Conservation (phyloP, 73 alveolate species). For the Paramecium biaurelia region DNA sequence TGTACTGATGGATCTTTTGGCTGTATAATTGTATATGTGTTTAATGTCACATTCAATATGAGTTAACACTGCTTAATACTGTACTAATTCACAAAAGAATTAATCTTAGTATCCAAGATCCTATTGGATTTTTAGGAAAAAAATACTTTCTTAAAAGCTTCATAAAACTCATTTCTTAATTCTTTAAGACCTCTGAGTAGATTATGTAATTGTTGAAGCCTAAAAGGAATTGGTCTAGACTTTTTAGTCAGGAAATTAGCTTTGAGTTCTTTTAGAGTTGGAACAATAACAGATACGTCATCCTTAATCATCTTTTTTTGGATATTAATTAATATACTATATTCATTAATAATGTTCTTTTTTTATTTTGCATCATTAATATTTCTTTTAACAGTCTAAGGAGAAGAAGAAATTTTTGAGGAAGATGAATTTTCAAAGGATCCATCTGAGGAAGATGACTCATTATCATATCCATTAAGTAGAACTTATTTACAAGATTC, state of each 20-base stretch:
- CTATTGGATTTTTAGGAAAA: slow-evolving; percentile 4
- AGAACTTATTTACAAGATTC: neutral
- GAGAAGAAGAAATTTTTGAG: neutral
- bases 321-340: neutral
- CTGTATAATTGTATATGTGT: slow-evolving; percentile 64
- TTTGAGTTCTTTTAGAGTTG: slow-evolving; percentile 60
- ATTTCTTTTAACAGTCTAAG: neutral
- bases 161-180: slow-evolving; percentile 67
- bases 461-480: neutral
- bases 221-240: slow-evolving; percentile 66
- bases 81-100: slow-evolving; percentile 55
- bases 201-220: slow-evolving; percentile 66
- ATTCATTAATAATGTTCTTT: neutral
- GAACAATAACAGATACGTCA: slow-evolving; percentile 52
- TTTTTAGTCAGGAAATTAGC: slow-evolving; percentile 62
- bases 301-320: slow-evolving; percentile 41
- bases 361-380: neutral
- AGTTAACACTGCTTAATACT: slow-evolving; percentile 38
- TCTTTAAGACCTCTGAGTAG: slow-evolving; percentile 71
- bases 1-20: slow-evolving; percentile 69
- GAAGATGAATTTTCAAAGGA: neutral
- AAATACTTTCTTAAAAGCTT: slow-evolving; percentile 59
- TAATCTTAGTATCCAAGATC: slow-evolving; percentile 70
- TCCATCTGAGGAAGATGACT: neutral
- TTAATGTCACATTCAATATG: slow-evolving; percentile 58